These are phyloP conservation scores for Peterozyma toletana DNA, from an alignment of 805 yeast species.

Conservation along the genomic window DNA sequence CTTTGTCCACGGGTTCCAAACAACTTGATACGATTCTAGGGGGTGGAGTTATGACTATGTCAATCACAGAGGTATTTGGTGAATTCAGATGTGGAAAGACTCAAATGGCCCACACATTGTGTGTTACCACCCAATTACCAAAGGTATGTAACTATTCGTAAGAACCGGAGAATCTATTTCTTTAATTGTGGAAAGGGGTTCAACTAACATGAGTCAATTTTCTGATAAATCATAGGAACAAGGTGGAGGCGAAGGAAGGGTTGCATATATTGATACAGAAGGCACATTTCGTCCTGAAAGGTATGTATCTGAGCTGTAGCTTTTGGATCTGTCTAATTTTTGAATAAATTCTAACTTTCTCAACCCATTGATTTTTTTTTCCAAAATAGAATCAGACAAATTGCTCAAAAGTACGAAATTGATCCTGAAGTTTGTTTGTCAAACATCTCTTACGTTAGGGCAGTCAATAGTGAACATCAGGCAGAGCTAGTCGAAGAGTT, in stretches of 20 bases:
- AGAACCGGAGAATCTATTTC: not conserved
- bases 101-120: slow-evolving; percentile 73
- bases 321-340: not conserved
- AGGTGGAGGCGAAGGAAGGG: slow-evolving; percentile 82
- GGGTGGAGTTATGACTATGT: slow-evolving; percentile 72
- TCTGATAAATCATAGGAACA: slow-evolving; percentile 23
- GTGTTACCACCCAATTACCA: slow-evolving; percentile 71
- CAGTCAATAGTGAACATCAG: slow-evolving; percentile 74
- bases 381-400: slow-evolving; percentile 37
- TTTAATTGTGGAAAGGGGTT: not conserved
- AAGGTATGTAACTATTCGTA: slow-evolving; percentile 20
- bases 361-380: not conserved
- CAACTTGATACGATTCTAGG: slow-evolving; percentile 63
- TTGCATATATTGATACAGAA: slow-evolving; percentile 73
- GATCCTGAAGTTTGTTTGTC: slow-evolving; percentile 66
- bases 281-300: slow-evolving; percentile 76
- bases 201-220: not conserved
- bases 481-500: slow-evolving; percentile 63
- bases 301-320: slow-evolving; percentile 18
- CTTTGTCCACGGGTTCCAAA: slow-evolving; percentile 66
- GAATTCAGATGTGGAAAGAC: slow-evolving; percentile 79
- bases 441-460: slow-evolving; percentile 69
- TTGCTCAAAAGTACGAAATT: slow-evolving; percentile 62
- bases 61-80: slow-evolving; percentile 74
- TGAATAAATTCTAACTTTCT: not conserved